These are phyloP conservation scores for Diaporthe ampelina DNA, from an alignment of 2,329 filamentous ascomycete species.

Conservation along the genomic window DNA sequence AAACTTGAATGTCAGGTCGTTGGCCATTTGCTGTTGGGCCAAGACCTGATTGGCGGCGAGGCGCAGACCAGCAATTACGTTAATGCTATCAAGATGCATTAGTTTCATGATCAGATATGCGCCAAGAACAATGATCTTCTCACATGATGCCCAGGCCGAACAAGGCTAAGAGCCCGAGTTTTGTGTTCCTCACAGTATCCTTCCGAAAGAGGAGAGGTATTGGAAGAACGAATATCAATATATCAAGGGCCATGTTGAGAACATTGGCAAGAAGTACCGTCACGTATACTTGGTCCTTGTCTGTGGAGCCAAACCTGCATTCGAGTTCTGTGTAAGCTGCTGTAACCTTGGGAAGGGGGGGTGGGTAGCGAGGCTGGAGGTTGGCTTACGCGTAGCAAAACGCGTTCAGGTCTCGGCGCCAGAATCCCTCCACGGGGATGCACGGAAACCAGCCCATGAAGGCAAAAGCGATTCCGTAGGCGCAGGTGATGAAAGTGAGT, in stretches of 20 bases:
- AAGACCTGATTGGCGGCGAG: conserved; percentile 49
- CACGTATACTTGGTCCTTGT: conserved; percentile 45
- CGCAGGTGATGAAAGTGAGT: conserved; percentile 39
- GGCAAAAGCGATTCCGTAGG: conserved; percentile 44
- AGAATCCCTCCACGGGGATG: conserved; percentile 45
- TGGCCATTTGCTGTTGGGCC: conserved; percentile 49
- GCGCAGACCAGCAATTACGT: conserved; percentile 50
- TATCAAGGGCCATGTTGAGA: conserved; percentile 50
- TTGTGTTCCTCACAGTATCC: conserved; percentile 47
- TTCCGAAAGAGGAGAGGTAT: conserved; percentile 49
- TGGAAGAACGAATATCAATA: conserved; percentile 51
- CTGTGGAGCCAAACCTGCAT: conserved; percentile 50
- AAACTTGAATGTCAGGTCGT: conserved; percentile 51
- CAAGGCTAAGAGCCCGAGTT: conserved; percentile 48
- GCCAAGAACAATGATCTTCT: conserved; percentile 28
- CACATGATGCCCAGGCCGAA: conserved; percentile 51
- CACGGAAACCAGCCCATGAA: conserved; percentile 48
- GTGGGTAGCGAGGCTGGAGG: too few relatives aligned
- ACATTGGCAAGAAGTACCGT: conserved; percentile 48
- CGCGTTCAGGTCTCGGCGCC: conserved; percentile 30
- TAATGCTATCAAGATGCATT: conserved; percentile 45
- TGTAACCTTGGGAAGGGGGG: background rate
- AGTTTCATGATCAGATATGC: background rate
- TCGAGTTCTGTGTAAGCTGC: background rate
- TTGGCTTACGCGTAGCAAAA: conserved; percentile 7